A percentile compares a stretch with the other conserved stretches of the same genome.
Evolutionary conservation across 306 rosid genomes (phyloP).

Genomic region (Pachyrhizus erosus): DNA sequence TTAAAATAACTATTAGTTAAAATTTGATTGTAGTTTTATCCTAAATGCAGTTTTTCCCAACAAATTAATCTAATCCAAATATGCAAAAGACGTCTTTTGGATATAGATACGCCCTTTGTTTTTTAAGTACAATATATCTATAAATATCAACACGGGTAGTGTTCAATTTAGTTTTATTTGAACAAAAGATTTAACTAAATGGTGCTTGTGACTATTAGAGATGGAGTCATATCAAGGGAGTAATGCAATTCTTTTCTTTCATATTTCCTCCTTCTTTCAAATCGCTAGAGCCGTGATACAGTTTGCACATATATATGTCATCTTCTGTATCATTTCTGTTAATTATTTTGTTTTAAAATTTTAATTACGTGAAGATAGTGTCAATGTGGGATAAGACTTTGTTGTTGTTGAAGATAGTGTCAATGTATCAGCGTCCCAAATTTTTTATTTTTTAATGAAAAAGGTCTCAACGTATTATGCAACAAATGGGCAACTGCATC

Average conservation of each 20-base stretch:
- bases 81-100: conserved; percentile 34
- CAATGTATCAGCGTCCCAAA: conserved; percentile 11
- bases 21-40: neutral
- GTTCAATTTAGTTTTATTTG: conserved; percentile 5
- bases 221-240: neutral
- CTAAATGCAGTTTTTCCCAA: neutral
- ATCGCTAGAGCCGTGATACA: neutral
- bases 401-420: neutral
- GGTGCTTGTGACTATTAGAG: conserved; percentile 5
- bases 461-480: neutral
- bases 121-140: too few relatives aligned
- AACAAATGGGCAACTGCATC: conserved; percentile 4
- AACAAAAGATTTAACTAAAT: neutral
- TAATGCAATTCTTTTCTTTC: neutral
- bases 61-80: conserved; percentile 7
- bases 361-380: neutral
- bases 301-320: conserved; percentile 19
- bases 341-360: neutral
- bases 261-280: neutral
- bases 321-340: conserved; percentile 19
- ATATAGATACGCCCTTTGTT: neutral
- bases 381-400: too few relatives aligned
- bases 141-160: conserved; percentile 34
- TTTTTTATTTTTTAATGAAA: neutral
- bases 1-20: neutral